Base-by-base conservation (phyloP, 140 eudicot genomes). In the Bidens hawaiensis region DNA sequence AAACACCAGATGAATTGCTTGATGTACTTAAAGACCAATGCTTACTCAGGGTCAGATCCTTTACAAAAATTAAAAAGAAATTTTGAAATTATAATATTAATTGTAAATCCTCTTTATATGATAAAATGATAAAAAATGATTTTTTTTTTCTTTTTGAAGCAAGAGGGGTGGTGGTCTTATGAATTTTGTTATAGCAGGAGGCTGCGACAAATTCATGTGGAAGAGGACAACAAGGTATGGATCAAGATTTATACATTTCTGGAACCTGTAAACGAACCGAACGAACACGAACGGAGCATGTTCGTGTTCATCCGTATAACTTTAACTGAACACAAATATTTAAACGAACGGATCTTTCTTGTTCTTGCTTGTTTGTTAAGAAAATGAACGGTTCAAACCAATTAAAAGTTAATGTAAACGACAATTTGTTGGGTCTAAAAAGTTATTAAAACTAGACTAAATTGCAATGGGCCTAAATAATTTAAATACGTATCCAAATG, bases 161-260 rank as follows among this genome's bases (percentile, higher is more conserved):
- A 88, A 93, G 99, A 93, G 67, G 96, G 96, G 19, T 93, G 99
- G 99, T 93, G 96, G 99, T 65, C 88, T 2, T 93, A 93, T 71
- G 96, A 93, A 70, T 85, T 85, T 69, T 93, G 99, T 59, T 85
- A 82, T 73, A 85, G 79, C 52, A 81, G 75, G 77, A 62, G 21
- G 64, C 40, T 93, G 71, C 85, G 96, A 19, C 99, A 93, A 70
- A 51, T 93, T 56, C 99, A 88, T 53, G 24, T 87, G 74, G 99
- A 88, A 71, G 94, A 88, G 73, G 94, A 93, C 53, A 90, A 88
- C 0, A 85, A 57, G 95, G 99, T 93, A 69, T 3, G 27, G 42
- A 58, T 24, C 30, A 0, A 55, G 31, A 45, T 55, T 50, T 53
- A 42, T 42, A 42, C 26, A 7, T 49, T 13, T n/a, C n/a, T n/a